A percentile compares a stretch with the other conserved stretches of the same genome.
These are phyloP conservation scores for Anthracocystis panici-leucophaei DNA, from an alignment of 1,284 basidiomycete genomes.

Conservation along the genomic window DNA sequence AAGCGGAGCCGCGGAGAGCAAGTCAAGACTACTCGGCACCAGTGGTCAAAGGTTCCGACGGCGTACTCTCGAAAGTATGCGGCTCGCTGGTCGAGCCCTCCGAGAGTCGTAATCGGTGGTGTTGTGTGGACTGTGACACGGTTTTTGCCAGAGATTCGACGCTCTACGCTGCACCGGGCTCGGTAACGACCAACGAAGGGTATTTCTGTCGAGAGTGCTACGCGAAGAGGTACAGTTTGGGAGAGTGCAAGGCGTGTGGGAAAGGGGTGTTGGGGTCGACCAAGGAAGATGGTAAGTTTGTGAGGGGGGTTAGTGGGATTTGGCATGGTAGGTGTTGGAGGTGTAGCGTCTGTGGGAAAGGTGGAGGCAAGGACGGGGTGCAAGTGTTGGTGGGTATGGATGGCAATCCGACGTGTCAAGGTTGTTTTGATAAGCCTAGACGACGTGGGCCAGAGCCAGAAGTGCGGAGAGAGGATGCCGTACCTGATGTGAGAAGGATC, in stretches of 20 bases:
- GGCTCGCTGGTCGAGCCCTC: slow-evolving; percentile 59
- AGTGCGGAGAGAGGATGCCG: not conserved
- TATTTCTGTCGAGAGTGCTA: slow-evolving; percentile 60
- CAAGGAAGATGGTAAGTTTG: slow-evolving; percentile 60
- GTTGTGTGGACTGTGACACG: slow-evolving; percentile 44
- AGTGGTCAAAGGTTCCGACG: slow-evolving; percentile 46
- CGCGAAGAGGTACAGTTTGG: slow-evolving; percentile 46
- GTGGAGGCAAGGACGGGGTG: slow-evolving; percentile 13
- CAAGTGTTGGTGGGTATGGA: slow-evolving; percentile 57
- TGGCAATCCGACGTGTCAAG: slow-evolving; percentile 52
- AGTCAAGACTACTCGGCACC: slow-evolving; percentile 54
- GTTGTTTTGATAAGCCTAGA: slow-evolving; percentile 49
- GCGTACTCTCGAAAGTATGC: slow-evolving; percentile 56
- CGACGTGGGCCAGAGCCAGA: not conserved
- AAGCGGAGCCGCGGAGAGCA: not conserved
- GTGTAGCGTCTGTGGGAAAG: slow-evolving; percentile 40
- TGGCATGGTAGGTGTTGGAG: slow-evolving; percentile 62
- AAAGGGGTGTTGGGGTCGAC: slow-evolving; percentile 54
- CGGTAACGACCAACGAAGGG: not conserved
- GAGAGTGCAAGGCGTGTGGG: slow-evolving; percentile 39
- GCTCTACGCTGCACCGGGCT: slow-evolving; percentile 54
- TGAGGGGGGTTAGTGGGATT: slow-evolving; percentile 43
- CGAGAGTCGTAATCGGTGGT: slow-evolving; percentile 48
- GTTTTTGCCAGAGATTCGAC: slow-evolving; percentile 61
- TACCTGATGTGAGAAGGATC: slow-evolving; percentile 25